These are phyloP conservation scores for Xanthoconium stramineum DNA, from an alignment of 768 basidiomycete species.

Conservation along the genomic window DNA sequence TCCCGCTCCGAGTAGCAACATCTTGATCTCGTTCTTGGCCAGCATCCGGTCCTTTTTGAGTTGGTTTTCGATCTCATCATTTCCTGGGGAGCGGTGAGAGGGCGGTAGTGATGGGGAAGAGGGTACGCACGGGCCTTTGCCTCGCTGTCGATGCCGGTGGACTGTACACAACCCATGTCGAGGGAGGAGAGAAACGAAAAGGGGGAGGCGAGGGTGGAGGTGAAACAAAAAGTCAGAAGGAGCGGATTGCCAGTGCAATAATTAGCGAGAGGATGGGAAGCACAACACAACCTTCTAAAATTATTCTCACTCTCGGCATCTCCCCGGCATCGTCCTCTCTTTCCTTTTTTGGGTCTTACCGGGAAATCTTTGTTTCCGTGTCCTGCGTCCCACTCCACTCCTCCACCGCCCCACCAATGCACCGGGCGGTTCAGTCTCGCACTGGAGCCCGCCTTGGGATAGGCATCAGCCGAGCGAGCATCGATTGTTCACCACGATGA, in stretches of 20 bases:
- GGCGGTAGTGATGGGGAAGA: not conserved
- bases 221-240: constrained; percentile 19
- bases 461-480: not conserved
- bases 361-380: not conserved
- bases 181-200: constrained; percentile 4
- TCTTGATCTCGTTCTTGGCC: constrained; percentile 94
- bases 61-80: constrained; percentile 92
- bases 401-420: not conserved
- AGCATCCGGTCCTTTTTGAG: constrained; percentile 84
- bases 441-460: not conserved
- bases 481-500: not conserved
- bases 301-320: constrained; percentile 20
- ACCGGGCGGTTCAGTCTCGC: too few species aligned
- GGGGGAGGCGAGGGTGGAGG: not conserved
- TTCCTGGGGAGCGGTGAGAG: constrained; percentile 46
- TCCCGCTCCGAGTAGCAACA: constrained; percentile 92
- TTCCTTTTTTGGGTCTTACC: constrained; percentile 11
- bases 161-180: constrained; percentile 73
- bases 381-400: not conserved
- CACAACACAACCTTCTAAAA: constrained; percentile 2
- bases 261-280: constrained; percentile 24
- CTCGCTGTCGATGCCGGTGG: constrained; percentile 68
- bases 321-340: constrained; percentile 11
- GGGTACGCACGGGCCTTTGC: constrained; percentile 73
- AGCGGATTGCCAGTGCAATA: constrained; percentile 24